Conservation (phyloP, 352 stramenopile genomes). For the Peronospora tabacina region DNA sequence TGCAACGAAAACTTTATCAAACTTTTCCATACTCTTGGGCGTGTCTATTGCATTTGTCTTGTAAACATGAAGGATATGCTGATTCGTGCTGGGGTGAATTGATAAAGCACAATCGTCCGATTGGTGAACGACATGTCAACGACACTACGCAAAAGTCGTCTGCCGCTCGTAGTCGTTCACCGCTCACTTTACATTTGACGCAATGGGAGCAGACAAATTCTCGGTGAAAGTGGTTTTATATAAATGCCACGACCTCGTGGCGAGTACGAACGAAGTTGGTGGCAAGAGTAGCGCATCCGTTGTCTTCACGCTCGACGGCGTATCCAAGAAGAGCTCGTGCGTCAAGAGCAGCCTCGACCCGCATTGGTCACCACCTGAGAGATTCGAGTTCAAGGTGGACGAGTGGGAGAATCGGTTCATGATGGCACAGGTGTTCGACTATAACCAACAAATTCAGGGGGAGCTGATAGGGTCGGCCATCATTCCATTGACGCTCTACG, state of each 20-base stretch:
- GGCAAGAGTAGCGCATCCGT: conserved; percentile 74
- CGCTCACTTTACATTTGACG: conserved; percentile 4
- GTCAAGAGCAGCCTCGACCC: conserved; percentile 59
- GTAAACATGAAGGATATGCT: too few species aligned
- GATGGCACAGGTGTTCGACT: conserved; percentile 60
- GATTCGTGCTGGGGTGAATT: too few species aligned
- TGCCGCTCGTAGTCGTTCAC: conserved; percentile 9
- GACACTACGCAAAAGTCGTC: conserved; percentile 4
- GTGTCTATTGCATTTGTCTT: too few species aligned
- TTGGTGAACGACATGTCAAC: conserved; percentile 13
- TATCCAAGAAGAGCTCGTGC: conserved; percentile 51
- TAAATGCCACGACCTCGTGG: conserved; percentile 53
- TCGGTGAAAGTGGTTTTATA: conserved; percentile 47
- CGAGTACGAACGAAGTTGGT: conserved; percentile 36
- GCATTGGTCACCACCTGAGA: conserved; percentile 56
- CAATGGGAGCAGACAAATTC: conserved; percentile 30
- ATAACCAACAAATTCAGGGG: conserved; percentile 38
- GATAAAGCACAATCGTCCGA: too few species aligned
- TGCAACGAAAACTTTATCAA: neutral
- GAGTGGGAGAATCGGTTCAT: conserved; percentile 65
- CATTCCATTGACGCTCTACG: conserved; percentile 60
- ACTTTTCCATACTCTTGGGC: too few species aligned
- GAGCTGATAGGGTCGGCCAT: conserved; percentile 66
- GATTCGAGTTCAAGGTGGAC: conserved; percentile 61
- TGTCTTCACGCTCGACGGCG: conserved; percentile 43